Evolutionary conservation across 768 basidiomycete species (phyloP), one percentile per base, ranked within the genome.

Genomic region (Lentinula boryana): DNA sequence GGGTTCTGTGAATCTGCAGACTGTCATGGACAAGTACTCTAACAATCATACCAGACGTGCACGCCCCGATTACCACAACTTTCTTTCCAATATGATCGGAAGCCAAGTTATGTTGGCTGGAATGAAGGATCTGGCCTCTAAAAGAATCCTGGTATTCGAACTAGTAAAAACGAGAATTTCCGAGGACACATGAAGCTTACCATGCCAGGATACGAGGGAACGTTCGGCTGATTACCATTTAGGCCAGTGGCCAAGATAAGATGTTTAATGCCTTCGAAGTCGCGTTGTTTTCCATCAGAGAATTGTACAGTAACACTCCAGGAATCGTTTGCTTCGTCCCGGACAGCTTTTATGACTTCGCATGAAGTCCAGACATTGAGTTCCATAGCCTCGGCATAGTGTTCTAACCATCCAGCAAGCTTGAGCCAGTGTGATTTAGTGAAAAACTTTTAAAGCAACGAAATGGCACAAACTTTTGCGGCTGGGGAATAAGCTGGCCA

Each of bases 381-480:
- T 59, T 88, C 87, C 36, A 87, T 74, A 3, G 76, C 68, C 4
- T 81, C 74, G 0, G 82, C 85, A 62, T 88, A 89, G 4, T 72
- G 73, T 66, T 89, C 87, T 15, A 88, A 71, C 83, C 84, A 89
- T 63, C 84, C 82, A 1, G 81, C 87, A n/a, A 89, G 76, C 82
- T 85, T 43, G 4, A 54, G 31, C 23, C 23, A 9, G 23, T 32
- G 10, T 35, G n/a, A n/a, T 4, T 35, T 32, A n/a, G 12, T 9
- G 4, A 35, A 10, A 5, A n/a, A 6, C 21, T 44, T 31, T 48
- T 27, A 12, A 21, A 8, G 16, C 35, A 5, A 33, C 51, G 33
- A 10, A n/a, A 40, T 0, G 52, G 6, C 10, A 10, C 62, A 40
- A 27, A 80, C 79, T 73, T 85, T 86, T 10, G 68, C 66, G 4